Percentiles rank a stretch among this genome's conserved stretches.
Conservation (phyloP, 768 basidiomycete species). For the Calvatia gigantea region DNA sequence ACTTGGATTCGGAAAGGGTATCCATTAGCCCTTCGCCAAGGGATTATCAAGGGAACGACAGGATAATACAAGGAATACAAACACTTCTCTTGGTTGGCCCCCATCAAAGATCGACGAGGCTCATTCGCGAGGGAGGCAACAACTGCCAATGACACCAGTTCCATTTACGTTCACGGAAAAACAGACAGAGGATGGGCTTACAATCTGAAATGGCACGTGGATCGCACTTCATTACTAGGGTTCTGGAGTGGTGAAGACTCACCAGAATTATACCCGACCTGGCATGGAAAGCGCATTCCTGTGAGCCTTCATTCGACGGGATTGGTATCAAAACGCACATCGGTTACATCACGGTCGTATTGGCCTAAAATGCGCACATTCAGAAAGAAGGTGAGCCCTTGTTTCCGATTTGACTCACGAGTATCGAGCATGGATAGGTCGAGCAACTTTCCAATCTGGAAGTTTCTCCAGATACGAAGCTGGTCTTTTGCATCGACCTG, state of each 20-base stretch:
- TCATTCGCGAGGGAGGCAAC: slow-evolving; percentile 7
- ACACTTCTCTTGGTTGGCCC: slow-evolving; percentile 52
- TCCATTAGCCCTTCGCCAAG: slow-evolving; percentile 37
- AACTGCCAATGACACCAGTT: not conserved
- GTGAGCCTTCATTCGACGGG: not conserved
- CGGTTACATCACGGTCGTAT: slow-evolving; percentile 57
- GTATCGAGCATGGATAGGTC: slow-evolving; percentile 64
- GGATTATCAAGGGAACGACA: not conserved
- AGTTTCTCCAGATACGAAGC: slow-evolving; percentile 60
- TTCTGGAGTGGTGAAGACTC: not conserved
- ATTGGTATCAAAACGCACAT: slow-evolving; percentile 32
- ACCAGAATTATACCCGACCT: slow-evolving; percentile 53
- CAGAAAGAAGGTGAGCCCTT: not conserved
- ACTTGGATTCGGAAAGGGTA: slow-evolving; percentile 41
- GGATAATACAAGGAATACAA: not conserved
- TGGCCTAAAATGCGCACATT: slow-evolving; percentile 31
- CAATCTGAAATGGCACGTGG: slow-evolving; percentile 12
- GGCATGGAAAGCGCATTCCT: not conserved
- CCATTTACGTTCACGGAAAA: not conserved
- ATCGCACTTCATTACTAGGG: not conserved
- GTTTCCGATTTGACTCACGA: slow-evolving; percentile 29
- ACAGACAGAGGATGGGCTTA: not conserved
- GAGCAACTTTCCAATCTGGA: slow-evolving; percentile 58
- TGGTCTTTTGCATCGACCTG: slow-evolving; percentile 52
- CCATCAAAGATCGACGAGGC: slow-evolving; percentile 50